Percentiles rank a stretch among this genome's conserved stretches.
phyloP scores from a whole-genome alignment of 2,329 filamentous ascomycete species.

The Penicillium nordicum region DNA sequence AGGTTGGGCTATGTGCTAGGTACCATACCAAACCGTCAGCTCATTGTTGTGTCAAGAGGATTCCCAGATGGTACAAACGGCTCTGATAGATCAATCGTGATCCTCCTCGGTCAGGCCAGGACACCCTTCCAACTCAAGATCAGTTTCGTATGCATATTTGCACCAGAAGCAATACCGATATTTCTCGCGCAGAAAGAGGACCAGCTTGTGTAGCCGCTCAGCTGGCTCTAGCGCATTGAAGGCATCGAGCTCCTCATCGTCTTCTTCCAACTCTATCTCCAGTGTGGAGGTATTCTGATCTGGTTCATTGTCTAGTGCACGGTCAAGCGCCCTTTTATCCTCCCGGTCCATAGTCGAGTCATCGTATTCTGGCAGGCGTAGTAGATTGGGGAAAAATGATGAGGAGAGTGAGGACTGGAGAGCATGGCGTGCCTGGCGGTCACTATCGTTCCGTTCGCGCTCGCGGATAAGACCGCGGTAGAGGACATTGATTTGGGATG shows the following conservation, averaged over 20 bases:
- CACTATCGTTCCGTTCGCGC: constrained; percentile 58
- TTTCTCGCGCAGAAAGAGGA: constrained; percentile 66
- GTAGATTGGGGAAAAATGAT: constrained; percentile 34
- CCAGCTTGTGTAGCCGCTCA: constrained; percentile 64
- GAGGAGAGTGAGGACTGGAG: constrained; percentile 34
- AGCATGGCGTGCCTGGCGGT: constrained; percentile 30
- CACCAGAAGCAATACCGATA: constrained; percentile 95
- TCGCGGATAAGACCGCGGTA: constrained; percentile 72
- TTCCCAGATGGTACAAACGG: constrained; percentile 1
- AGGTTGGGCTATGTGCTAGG: not conserved
- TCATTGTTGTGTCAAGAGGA: not conserved
- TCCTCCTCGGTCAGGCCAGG: constrained; percentile 86
- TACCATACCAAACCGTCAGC: not conserved
- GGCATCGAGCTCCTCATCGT: constrained; percentile 74
- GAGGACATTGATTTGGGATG: constrained; percentile 69
- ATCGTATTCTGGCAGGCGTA: constrained; percentile 60
- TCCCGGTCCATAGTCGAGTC: constrained; percentile 69
- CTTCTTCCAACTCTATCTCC: constrained; percentile 62
- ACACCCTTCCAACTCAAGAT: constrained; percentile 76
- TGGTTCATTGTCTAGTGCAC: constrained; percentile 44
- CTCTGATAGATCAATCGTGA: constrained; percentile 52
- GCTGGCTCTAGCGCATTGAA: constrained; percentile 67
- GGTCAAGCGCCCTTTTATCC: constrained; percentile 65
- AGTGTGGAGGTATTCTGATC: constrained; percentile 35
- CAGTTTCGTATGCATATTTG: constrained; percentile 69